A percentile compares a stretch with the other conserved stretches of the same genome.
These are phyloP conservation scores for Trametes elegans DNA, from an alignment of 768 basidiomycete species.

Conservation along the genomic window DNA sequence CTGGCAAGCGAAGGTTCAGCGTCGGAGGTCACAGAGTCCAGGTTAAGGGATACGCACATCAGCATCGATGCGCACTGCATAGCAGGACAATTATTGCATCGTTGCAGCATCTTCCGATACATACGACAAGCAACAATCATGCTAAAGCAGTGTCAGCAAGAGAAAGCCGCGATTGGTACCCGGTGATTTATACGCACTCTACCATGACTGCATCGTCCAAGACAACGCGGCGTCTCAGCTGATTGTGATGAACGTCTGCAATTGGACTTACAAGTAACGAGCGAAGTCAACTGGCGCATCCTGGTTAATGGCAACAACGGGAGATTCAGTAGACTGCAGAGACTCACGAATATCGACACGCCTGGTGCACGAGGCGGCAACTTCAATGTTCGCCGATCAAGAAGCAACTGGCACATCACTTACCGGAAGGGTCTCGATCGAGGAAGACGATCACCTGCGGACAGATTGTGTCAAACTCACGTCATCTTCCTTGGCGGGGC, in stretches of 20 bases:
- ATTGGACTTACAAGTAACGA: too few species aligned
- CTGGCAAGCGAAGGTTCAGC: not conserved
- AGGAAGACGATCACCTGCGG: not conserved
- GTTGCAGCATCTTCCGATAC: slow-evolving; percentile 11
- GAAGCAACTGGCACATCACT: too few species aligned
- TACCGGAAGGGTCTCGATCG: not conserved
- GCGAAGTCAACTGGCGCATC: too few species aligned
- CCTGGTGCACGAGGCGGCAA: too few species aligned
- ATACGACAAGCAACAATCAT: slow-evolving; percentile 1
- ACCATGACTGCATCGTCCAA: slow-evolving; percentile 7
- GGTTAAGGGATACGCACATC: not conserved
- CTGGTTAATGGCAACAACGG: too few species aligned
- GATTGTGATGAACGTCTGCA: too few species aligned
- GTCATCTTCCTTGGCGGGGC: too few species aligned
- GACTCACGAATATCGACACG: slow-evolving; percentile 8
- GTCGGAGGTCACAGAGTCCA: too few species aligned
- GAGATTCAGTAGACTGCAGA: too few species aligned
- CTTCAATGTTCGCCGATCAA: too few species aligned
- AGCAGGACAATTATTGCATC: not conserved
- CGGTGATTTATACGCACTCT: not conserved
- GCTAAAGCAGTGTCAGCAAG: not conserved
- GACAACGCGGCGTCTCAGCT: too few species aligned
- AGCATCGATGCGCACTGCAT: not conserved
- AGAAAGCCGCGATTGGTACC: not conserved
- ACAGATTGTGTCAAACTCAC: too few species aligned